Evolutionary conservation across 2,329 filamentous ascomycete genomes (phyloP).

Genomic region (Kalmusia sp.): DNA sequence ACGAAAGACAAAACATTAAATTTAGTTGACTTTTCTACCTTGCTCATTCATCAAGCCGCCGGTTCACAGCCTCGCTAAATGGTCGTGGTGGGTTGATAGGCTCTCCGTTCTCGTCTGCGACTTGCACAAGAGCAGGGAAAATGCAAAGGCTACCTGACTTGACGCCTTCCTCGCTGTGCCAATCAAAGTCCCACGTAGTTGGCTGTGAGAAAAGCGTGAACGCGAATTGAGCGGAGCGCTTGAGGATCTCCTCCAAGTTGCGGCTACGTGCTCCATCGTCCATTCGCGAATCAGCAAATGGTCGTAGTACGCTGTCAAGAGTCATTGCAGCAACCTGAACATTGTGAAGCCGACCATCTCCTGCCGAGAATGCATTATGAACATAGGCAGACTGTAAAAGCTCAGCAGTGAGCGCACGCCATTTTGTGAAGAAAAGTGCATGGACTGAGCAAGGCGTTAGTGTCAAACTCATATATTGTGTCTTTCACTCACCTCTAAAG

Average conservation of each 20-base stretch:
- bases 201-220: conserved; percentile 46
- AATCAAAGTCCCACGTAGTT: conserved; percentile 42
- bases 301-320: conserved; percentile 36
- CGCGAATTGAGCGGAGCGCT: conserved; percentile 41
- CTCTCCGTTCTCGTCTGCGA: conserved; percentile 37
- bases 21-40: neutral
- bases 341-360: conserved; percentile 32
- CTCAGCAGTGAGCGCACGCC: conserved; percentile 40
- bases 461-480: neutral
- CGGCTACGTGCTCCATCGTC: conserved; percentile 33
- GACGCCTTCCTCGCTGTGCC: conserved; percentile 30
- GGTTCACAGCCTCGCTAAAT: conserved; percentile 38
- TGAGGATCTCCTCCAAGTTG: conserved; percentile 46
- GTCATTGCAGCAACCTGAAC: conserved; percentile 26
- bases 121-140: conserved; percentile 44
- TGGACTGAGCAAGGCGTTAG: conserved; percentile 24
- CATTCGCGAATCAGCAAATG: conserved; percentile 34
- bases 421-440: conserved; percentile 28
- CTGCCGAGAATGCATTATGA: conserved; percentile 28
- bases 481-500: conserved; percentile 22
- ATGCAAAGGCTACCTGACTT: conserved; percentile 39
- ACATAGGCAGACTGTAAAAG: conserved; percentile 36
- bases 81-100: conserved; percentile 32
- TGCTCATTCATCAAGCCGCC: conserved; percentile 30
- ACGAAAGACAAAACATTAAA: neutral